Base-by-base conservation (phyloP, 2,329 filamentous ascomycete species). In the Alternaria sp. region DNA sequence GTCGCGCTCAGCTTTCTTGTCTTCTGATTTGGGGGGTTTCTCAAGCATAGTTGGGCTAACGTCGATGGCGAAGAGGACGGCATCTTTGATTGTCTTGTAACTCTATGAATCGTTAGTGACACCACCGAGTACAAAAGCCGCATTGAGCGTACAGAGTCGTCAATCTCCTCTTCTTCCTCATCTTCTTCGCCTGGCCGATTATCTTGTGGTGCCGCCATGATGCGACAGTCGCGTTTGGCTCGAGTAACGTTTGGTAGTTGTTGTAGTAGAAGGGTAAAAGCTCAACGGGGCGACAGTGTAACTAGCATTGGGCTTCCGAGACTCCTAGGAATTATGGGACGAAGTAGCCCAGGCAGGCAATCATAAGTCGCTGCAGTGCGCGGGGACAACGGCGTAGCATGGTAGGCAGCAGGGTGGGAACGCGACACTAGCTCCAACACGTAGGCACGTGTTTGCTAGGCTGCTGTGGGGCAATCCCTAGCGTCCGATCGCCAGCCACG, bases 1-100 rank as follows among this genome's bases (percentile, higher is more conserved):
- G 71, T 94, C 92, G 58, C 84, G 88, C 65, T 92, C 90, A 43
- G 88, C 87, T 77, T 93, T 94, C 80, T 92, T 96, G 51, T 78
- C 70, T 55, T 77, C 73, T 39, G 89, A 86, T 62, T 84, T 81
- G 3, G 88, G 85, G 22, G 92, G 92, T 42, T 82, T 82, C 67
- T 78, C 82, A 64, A 98, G 82, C 94, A 98, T 99, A 0, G 93
- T 93, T 38, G 88, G 81, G 83, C 91, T 97, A 74, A 98, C 79
- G 65, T 98, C 91, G 71, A 99, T 97, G 14, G 93, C 94, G 76
- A 99, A 94, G 24, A 99, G 85, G n/a, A 98, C 87, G n/a, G 95
- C 95, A 88, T 99, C 95, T 81, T 97, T 97, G 75, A 94, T 90
- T 1, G 90, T 86, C 81, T 94, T 96, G 83, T 95, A 99, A 78